Base-by-base conservation (phyloP, 2,329 filamentous ascomycete species). In the Thelonectria olida region DNA sequence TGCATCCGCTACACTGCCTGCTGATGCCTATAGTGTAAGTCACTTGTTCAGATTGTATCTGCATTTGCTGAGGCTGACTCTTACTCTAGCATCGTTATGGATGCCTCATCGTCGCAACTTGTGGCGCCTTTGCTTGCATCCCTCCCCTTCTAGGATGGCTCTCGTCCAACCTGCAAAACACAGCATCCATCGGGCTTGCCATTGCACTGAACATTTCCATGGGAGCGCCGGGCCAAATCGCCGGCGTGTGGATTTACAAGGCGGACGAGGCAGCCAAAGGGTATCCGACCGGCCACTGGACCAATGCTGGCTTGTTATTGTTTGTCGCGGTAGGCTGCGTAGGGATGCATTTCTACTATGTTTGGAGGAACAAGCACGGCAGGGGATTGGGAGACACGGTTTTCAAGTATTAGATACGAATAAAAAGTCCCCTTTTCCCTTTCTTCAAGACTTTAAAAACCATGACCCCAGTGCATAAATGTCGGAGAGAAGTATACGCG, bases 171-270 rank as follows among this genome's bases (percentile, higher is more conserved):
- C 77, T 90, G 31, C 85, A 84, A 67, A 85, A 81, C 42, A 90
- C 88, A 0, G 84, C 84, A 0, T 83, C 88, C 0, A 84, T 86
- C 1, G 88, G 88, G 0, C 78, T 92, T 10, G 89, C 88, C 0
- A 89, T 91, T 45, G 89, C 88, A 0, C 73, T 92, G 54, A 91
- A 91, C 65, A 84, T 91, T 19, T 86, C 85, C 0, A 82, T 89
- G 52, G 81, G 80, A 41, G 88, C 88, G 0, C 88, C 88, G 0
- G 89, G 89, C 0, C 89, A 91, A 72, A 91, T 91, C 38, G 84
- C 86, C 0, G 89, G 88, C 0, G 88, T 90, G 1, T 92, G 88
- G 88, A 91, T 91, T 56, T 92, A 91, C 75, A 90, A 89, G 68
- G 80, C 84, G 1, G 76, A 84, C 5, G 88, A 92, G 73, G 84